Conservation (phyloP, 2,329 filamentous ascomycete species). For the Pleurostoma richardsiae region DNA sequence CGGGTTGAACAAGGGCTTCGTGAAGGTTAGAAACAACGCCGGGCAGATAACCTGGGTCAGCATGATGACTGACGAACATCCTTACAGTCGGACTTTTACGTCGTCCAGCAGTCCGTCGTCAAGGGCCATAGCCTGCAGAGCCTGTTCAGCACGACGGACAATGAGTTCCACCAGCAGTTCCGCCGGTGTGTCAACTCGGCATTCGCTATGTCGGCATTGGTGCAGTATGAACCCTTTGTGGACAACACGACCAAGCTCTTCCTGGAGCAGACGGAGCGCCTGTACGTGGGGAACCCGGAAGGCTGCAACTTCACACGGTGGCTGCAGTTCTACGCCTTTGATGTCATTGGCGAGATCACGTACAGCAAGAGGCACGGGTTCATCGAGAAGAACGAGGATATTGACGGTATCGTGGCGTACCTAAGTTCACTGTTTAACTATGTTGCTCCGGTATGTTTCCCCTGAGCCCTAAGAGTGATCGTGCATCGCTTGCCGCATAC, state of each 20-base stretch:
- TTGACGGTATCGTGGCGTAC: conserved; percentile 68
- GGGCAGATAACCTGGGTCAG: background rate
- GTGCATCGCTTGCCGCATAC: no score
- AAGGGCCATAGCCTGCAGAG: conserved; percentile 65
- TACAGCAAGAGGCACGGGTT: conserved; percentile 74
- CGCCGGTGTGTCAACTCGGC: conserved; percentile 70
- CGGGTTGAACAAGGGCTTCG: conserved; percentile 74
- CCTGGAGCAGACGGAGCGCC: conserved; percentile 53
- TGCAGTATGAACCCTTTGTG: conserved; percentile 77
- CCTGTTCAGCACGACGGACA: conserved; percentile 72
- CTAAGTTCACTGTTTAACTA: conserved; percentile 63
- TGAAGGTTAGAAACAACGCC: conserved; percentile 51
- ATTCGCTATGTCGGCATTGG: conserved; percentile 71
- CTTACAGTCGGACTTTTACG: conserved; percentile 69
- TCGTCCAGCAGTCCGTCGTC: conserved; percentile 69
- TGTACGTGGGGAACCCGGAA: conserved; percentile 40
- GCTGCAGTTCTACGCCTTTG: conserved; percentile 79
- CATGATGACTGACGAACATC: background rate
- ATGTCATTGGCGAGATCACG: conserved; percentile 74
- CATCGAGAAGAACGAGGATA: conserved; percentile 67
- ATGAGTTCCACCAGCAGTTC: conserved; percentile 70
- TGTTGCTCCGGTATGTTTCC: conserved; percentile 56
- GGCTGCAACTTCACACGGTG: conserved; percentile 63
- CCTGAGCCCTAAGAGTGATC: background rate
- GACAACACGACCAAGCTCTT: conserved; percentile 71